A percentile compares a stretch with the other conserved stretches of the same genome.
Conservation (phyloP, 1,139 yeast species). For the Debaryomyces coudertii region DNA sequence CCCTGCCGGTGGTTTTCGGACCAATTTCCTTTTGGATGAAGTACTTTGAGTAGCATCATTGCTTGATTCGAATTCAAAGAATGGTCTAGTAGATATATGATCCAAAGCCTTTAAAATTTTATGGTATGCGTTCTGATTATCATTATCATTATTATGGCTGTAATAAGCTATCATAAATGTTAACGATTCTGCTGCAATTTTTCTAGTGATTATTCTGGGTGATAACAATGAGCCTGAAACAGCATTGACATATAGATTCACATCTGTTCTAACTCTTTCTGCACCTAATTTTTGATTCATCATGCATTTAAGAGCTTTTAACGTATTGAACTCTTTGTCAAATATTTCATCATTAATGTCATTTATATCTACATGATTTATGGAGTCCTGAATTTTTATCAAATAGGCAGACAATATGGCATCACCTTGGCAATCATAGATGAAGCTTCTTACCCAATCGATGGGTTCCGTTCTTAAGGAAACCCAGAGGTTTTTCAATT, state of each 20-base stretch:
- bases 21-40: constrained; percentile 27
- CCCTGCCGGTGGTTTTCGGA: constrained; percentile 45
- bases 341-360: constrained; percentile 50
- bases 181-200: constrained; percentile 76
- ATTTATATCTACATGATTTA: constrained; percentile 34
- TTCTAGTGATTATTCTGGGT: constrained; percentile 73
- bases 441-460: constrained; percentile 82
- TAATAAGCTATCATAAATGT: constrained; percentile 53
- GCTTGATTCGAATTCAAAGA: constrained; percentile 49
- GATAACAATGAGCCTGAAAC: constrained; percentile 51
- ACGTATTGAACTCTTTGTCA: constrained; percentile 51
- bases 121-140: constrained; percentile 53
- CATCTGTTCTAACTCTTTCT: constrained; percentile 46
- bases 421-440: constrained; percentile 83
- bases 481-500: constrained; percentile 85
- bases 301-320: constrained; percentile 50
- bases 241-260: constrained; percentile 44
- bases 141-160: constrained; percentile 30
- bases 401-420: constrained; percentile 63
- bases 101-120: constrained; percentile 69
- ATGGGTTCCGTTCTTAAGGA: constrained; percentile 90
- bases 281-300: constrained; percentile 53
- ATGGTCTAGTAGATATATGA: constrained; percentile 59
- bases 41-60: constrained; percentile 15
- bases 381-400: constrained; percentile 43